A percentile compares a stretch with the other conserved stretches of the same genome.
Evolutionary conservation across 2,329 filamentous ascomycete genomes (phyloP).

Genomic region (Didymella lethalis): DNA sequence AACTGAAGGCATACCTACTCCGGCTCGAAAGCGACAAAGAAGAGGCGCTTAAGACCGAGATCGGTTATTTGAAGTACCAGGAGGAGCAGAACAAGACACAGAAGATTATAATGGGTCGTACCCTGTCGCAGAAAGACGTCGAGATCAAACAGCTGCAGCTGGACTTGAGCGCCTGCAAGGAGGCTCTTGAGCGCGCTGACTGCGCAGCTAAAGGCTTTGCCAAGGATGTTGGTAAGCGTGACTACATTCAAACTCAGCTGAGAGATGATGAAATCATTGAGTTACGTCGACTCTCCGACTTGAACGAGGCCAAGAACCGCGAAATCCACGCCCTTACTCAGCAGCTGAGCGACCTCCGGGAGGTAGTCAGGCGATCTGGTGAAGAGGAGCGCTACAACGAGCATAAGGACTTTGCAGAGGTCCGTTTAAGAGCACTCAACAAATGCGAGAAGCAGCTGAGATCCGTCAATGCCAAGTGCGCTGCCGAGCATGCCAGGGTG

Average conservation of each 20-base stretch:
- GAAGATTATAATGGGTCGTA: conserved; percentile 29
- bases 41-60: conserved; percentile 4
- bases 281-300: neutral
- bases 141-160: conserved; percentile 29
- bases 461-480: conserved; percentile 22
- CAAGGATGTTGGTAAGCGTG: conserved; percentile 11
- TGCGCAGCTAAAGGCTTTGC: neutral
- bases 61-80: conserved; percentile 29
- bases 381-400: conserved; percentile 5
- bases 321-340: conserved; percentile 1
- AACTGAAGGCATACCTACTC: neutral
- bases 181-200: neutral
- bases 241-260: conserved; percentile 18
- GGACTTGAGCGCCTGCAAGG: conserved; percentile 18
- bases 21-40: neutral
- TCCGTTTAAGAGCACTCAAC: conserved; percentile 19
- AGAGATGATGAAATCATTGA: neutral
- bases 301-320: conserved; percentile 1
- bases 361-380: neutral
- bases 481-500: conserved; percentile 20
- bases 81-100: conserved; percentile 29
- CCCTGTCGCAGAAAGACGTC: conserved; percentile 27
- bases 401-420: conserved; percentile 8
- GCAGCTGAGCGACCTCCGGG: conserved; percentile 2
- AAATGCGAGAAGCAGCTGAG: conserved; percentile 23